phyloP scores from a whole-genome alignment of 2,329 filamentous ascomycete genomes.

The Lecanicillium sp. region DNA sequence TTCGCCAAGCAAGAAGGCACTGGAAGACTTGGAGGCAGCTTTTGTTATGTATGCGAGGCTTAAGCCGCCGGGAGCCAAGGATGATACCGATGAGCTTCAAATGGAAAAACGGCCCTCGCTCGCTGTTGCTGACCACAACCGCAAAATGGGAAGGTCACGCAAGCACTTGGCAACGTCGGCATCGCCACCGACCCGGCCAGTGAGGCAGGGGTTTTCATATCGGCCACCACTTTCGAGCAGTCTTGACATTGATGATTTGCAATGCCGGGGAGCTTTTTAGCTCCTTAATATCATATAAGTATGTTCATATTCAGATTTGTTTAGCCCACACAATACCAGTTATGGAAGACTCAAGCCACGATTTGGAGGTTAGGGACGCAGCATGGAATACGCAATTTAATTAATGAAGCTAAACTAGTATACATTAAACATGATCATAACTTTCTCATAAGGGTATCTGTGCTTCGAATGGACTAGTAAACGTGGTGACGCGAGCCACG shows the following conservation, averaged over 20 bases:
- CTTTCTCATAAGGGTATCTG: slow-evolving; percentile 2
- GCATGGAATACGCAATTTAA: too few relatives aligned
- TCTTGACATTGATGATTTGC: too few relatives aligned
- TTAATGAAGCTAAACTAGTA: slow-evolving; percentile 2
- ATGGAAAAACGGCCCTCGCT: slow-evolving; percentile 16
- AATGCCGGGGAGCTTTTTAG: too few relatives aligned
- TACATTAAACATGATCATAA: background rate
- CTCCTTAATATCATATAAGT: too few relatives aligned
- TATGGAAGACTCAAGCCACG: too few relatives aligned
- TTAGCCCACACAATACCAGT: too few relatives aligned
- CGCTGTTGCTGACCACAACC: slow-evolving; percentile 26
- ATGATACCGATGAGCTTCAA: slow-evolving; percentile 28
- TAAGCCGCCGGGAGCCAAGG: slow-evolving; percentile 15
- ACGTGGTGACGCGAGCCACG: slow-evolving; percentile 42
- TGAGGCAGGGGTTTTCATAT: background rate
- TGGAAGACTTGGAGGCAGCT: slow-evolving; percentile 32
- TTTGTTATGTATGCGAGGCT: slow-evolving; percentile 28
- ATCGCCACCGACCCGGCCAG: background rate
- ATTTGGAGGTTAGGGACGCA: too few relatives aligned
- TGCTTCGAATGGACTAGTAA: background rate
- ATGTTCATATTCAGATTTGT: too few relatives aligned
- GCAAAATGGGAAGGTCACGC: slow-evolving; percentile 4
- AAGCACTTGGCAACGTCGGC: background rate
- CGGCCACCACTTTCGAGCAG: too few relatives aligned
- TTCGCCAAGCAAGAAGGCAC: slow-evolving; percentile 36